Base-by-base conservation (phyloP, 1,139 yeast genomes). In the Diutina sp. region DNA sequence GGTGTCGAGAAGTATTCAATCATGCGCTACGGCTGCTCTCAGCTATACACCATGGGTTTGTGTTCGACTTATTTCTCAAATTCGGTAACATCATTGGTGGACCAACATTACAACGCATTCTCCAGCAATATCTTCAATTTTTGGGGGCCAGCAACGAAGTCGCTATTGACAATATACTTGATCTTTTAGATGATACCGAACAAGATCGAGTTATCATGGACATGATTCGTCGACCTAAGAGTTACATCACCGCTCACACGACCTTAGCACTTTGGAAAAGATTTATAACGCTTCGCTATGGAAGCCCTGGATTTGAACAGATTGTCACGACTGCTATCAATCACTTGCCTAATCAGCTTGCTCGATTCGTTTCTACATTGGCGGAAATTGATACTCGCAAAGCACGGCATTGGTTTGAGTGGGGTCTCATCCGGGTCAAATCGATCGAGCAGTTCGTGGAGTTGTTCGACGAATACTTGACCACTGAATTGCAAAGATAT, bases 391-490 rank as follows among this genome's bases (percentile, higher is more conserved):
- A 73, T 55, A 68, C 68, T 25, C 60, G 64, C 8, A 56, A 62
- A 54, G 81, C 83, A 1, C 69, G 84, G 41, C 74, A 73, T 53
- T 70, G 74, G 18, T 83, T 76, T 62, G 80, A 79, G 57, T 69
- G 72, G 48, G 86, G 84, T 0, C 62, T 84, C 9, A 61, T 66
- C 1, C 62, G 70, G 1, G 80, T 85, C 9, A 60, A 67, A 4
- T 81, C 89, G 0, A 71, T 85, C 1, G 72, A 74, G 45, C 95
- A 87, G 60, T 89, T 90, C 65, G 77, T 85, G 0, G 64, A 73
- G 41, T 70, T 89, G 0, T 90, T 81, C 67, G 89, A 88, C 65
- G 71, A 81, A 4, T 84, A 79, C 32, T 8, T 50, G 4, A 32
- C 16, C 35, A 7, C 8, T n/a, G 53, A 50, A 16, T 50, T 30